Base-by-base conservation (phyloP, 73 alveolate genomes). In the Paramecium pentaurelia region DNA sequence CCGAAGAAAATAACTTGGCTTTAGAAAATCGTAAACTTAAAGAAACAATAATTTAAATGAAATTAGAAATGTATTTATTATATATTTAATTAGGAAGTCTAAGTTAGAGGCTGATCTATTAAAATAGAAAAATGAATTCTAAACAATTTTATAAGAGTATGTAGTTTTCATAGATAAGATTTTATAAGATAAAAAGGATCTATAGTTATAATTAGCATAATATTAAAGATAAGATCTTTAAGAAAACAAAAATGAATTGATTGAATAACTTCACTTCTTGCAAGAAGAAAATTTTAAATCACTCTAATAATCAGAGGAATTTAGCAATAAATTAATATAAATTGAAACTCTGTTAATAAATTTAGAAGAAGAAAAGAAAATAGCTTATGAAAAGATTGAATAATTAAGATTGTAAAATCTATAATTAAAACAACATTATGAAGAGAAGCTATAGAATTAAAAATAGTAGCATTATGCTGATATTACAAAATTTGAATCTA, bases 21-120 rank as follows among this genome's bases (percentile, higher is more conserved):
- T n/a, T 49, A n/a, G 91, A 80, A 36, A 80, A 80, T 80, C 49
- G 91, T 27, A 80, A 49, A 47, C 58, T 80, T 14, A 80, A 80
- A 27, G 71, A 80, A 47, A 47, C 75, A 38, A 80, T 80, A 20
- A 80, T 80, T 6, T 47, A 40, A 10, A 45, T 80, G 91, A 80
- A 80, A 80, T 47, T 80, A 12, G 91, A 80, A 45, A 80, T 80
- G 91, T 80, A 42, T 45, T 4, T 25, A 2, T 10, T 12, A 38
- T 7, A 12, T 3, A n/a, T 80, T 45, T 27, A 22, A 6, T 49
- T 45, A 80, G 91, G 91, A 80, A 80, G 58, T 80, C 91, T 27
- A 80, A 80, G 25, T 80, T 80, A 58, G 91, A 80, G 30, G 47
- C 71, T 25, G 91, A 80, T 47, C 30, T 80, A 80, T 47, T 80